phyloP scores from a whole-genome alignment of 176 grass and related monocot genomes.

The Paspalum notatum region DNA sequence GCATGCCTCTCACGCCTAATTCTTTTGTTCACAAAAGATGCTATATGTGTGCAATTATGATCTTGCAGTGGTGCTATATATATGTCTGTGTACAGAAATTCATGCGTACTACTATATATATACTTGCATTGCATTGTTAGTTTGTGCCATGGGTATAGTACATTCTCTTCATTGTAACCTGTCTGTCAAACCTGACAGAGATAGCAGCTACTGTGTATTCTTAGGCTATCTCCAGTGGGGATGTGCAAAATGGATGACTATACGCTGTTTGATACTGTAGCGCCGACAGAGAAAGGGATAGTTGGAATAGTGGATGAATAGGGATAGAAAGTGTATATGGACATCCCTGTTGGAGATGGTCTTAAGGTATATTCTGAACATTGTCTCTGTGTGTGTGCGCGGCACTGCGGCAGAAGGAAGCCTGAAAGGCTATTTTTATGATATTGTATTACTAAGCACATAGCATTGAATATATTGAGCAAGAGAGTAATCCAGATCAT shows the following conservation, averaged over 20 bases:
- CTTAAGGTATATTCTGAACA: neutral
- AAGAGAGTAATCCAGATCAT: neutral
- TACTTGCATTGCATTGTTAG: neutral
- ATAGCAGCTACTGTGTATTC: neutral
- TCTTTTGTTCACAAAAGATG: constrained; percentile 27
- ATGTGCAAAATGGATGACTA: too few relatives aligned
- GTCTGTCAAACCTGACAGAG: neutral
- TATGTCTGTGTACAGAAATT: neutral
- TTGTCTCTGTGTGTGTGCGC: neutral
- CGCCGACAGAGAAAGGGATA: too few relatives aligned
- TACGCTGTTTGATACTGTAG: too few relatives aligned
- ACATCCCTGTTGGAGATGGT: too few relatives aligned
- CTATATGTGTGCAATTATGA: neutral
- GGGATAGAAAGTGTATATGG: too few relatives aligned
- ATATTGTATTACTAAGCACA: too few relatives aligned
- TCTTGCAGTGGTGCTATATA: neutral
- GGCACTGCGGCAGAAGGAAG: neutral
- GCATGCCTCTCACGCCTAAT: constrained; percentile 1
- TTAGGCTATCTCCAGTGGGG: too few relatives aligned
- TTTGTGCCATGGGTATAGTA: neutral
- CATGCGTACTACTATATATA: neutral
- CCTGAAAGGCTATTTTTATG: neutral
- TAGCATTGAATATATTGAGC: neutral
- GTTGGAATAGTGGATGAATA: too few relatives aligned
- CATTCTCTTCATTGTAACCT: neutral